phyloP scores from a whole-genome alignment of 345 rosid species.

The Limnanthes douglasii region DNA sequence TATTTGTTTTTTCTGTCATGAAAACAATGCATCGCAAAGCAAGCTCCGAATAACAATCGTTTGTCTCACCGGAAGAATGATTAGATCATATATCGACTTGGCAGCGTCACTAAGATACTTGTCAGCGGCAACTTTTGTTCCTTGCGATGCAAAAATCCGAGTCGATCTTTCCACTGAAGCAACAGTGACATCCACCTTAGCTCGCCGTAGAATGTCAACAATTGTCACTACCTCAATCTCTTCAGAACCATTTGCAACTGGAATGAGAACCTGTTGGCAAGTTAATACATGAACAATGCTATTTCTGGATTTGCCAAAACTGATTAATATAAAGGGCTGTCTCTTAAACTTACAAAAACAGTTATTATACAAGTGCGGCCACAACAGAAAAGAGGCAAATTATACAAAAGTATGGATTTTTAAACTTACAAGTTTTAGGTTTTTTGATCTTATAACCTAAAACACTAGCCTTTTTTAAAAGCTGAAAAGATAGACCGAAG shows the following conservation, averaged over 20 bases:
- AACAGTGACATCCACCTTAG: constrained; percentile 67
- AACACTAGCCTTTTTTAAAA: too few relatives aligned
- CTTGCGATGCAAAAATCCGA: constrained; percentile 51
- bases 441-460: too few relatives aligned
- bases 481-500: too few relatives aligned
- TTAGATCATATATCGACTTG: constrained; percentile 42
- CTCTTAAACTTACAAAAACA: not conserved
- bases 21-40: constrained; percentile 6
- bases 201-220: constrained; percentile 62
- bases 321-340: not conserved
- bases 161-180: constrained; percentile 64
- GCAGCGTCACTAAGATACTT: constrained; percentile 50
- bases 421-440: too few relatives aligned
- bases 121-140: constrained; percentile 70
- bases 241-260: constrained; percentile 81
- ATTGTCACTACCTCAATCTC: constrained; percentile 60
- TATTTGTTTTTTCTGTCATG: not conserved
- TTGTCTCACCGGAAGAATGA: constrained; percentile 69
- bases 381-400: too few relatives aligned
- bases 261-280: constrained; percentile 54
- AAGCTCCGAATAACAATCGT: too few relatives aligned
- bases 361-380: too few relatives aligned
- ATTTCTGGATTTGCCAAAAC: constrained; percentile 4
- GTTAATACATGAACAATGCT: constrained; percentile 6
- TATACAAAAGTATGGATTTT: too few relatives aligned